Evolutionary conservation across 73 alveolate species (phyloP).

Genomic region (Paramecium caudatum): DNA sequence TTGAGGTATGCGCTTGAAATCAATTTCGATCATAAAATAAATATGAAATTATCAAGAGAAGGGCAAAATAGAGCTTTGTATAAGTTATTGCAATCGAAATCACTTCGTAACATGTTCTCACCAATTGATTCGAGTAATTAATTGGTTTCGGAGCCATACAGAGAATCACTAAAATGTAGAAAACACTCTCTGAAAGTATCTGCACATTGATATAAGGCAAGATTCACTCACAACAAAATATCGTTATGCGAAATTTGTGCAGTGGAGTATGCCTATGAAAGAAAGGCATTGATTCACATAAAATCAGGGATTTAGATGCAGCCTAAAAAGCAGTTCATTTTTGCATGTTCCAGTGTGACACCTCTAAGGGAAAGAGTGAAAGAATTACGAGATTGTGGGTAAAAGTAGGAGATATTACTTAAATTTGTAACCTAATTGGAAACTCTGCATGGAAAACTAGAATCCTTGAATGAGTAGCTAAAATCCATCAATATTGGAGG

Average conservation of each 20-base stretch:
- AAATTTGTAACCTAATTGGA: not conserved
- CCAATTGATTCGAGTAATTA: too few relatives aligned
- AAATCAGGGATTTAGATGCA: not conserved
- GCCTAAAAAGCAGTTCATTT: too few relatives aligned
- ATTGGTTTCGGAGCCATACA: not conserved
- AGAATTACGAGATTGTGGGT: not conserved
- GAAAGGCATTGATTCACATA: not conserved
- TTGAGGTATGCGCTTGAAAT: constrained; percentile 8
- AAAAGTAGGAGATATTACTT: not conserved
- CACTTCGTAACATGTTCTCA: constrained; percentile 2
- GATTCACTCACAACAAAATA: not conserved
- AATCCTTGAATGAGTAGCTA: not conserved
- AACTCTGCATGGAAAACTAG: not conserved
- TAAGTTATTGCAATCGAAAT: not conserved
- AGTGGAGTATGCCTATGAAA: not conserved
- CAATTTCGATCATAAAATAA: constrained; percentile 62
- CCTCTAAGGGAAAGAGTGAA: not conserved
- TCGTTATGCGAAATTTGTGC: constrained; percentile 4
- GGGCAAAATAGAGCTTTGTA: not conserved
- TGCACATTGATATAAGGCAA: not conserved
- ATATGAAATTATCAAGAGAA: not conserved
- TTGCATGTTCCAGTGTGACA: too few relatives aligned
- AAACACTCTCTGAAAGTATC: constrained; percentile 1
- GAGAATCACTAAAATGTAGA: not conserved
- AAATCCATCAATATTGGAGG: not conserved